Conservation (phyloP, 225 moss, liverwort and hornwort species). For the Marchantia paleacea region DNA sequence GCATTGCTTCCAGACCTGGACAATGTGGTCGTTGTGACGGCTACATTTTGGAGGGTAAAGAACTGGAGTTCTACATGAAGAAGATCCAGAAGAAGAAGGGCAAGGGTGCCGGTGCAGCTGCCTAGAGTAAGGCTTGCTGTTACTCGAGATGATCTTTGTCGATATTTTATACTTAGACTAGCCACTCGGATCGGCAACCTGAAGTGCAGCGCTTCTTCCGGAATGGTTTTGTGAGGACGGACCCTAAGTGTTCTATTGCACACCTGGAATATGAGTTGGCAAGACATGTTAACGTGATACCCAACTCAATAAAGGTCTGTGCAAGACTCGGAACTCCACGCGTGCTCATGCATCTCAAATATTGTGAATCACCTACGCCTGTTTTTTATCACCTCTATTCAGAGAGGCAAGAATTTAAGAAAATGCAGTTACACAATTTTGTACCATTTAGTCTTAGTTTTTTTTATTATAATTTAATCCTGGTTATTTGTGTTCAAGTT, state of each 20-base stretch:
- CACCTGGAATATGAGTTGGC: slow-evolving; percentile 19
- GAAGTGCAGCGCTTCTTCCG: not conserved
- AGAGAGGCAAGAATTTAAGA: too few species aligned
- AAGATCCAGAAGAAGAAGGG: slow-evolving; percentile 96
- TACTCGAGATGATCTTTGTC: not conserved
- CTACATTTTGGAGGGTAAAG: slow-evolving; percentile 82
- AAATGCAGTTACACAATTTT: too few species aligned
- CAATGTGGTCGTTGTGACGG: slow-evolving; percentile 87
- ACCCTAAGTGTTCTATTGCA: slow-evolving; percentile 4
- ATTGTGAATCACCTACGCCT: too few species aligned
- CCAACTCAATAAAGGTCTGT: slow-evolving; percentile 21
- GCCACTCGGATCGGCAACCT: slow-evolving; percentile 2
- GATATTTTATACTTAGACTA: not conserved
- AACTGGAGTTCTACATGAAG: slow-evolving; percentile 80
- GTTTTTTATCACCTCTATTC: too few species aligned
- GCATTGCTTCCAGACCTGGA: slow-evolving; percentile 71
- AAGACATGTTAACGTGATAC: not conserved
- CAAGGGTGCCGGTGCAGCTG: slow-evolving; percentile 67
- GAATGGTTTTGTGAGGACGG: slow-evolving; percentile 20
- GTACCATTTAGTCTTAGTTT: too few species aligned
- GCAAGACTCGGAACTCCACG: slow-evolving; percentile 3
- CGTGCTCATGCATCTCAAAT: not conserved
- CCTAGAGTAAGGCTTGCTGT: not conserved
- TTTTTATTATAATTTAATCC: too few species aligned
- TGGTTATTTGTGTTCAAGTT: too few species aligned